Evolutionary conservation across 768 basidiomycete genomes (phyloP).

Genomic region (Phlegmacium glaucopus): DNA sequence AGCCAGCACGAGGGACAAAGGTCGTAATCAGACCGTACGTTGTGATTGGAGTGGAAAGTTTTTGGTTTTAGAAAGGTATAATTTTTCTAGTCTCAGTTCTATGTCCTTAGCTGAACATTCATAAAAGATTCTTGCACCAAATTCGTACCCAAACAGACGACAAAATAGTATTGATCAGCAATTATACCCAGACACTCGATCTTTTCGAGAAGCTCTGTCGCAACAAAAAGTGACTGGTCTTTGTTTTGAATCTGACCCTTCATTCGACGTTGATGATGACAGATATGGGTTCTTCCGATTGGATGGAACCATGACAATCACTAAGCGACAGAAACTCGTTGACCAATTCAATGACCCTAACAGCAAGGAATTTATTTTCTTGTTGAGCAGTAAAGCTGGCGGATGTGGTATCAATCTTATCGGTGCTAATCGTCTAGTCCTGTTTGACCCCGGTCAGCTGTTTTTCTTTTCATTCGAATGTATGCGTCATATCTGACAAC

Average conservation of each 20-base stretch:
- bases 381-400: slow-evolving; percentile 93
- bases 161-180: slow-evolving; percentile 96
- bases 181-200: slow-evolving; percentile 94
- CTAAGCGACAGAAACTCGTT: slow-evolving; percentile 91
- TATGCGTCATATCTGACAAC: neutral
- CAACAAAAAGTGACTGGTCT: slow-evolving; percentile 63
- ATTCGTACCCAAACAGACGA: slow-evolving; percentile 80
- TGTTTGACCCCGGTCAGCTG: slow-evolving; percentile 85
- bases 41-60: slow-evolving; percentile 93
- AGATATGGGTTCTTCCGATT: slow-evolving; percentile 90
- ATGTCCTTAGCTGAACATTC: neutral
- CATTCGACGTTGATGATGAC: neutral
- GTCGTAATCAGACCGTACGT: slow-evolving; percentile 51
- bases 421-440: slow-evolving; percentile 91
- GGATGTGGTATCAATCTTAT: slow-evolving; percentile 97
- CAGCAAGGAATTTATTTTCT: slow-evolving; percentile 91
- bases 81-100: neutral
- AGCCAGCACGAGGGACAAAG: slow-evolving; percentile 35
- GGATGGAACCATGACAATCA: slow-evolving; percentile 93
- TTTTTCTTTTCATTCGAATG: neutral
- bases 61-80: slow-evolving; percentile 83
- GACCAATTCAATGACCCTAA: slow-evolving; percentile 94
- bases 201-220: slow-evolving; percentile 88
- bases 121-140: slow-evolving; percentile 73
- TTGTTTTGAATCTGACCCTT: neutral